A percentile compares a stretch with the other conserved stretches of the same genome.
These are phyloP conservation scores for Penicillium sp. DNA, from an alignment of 2,329 filamentous ascomycete genomes.

Conservation along the genomic window DNA sequence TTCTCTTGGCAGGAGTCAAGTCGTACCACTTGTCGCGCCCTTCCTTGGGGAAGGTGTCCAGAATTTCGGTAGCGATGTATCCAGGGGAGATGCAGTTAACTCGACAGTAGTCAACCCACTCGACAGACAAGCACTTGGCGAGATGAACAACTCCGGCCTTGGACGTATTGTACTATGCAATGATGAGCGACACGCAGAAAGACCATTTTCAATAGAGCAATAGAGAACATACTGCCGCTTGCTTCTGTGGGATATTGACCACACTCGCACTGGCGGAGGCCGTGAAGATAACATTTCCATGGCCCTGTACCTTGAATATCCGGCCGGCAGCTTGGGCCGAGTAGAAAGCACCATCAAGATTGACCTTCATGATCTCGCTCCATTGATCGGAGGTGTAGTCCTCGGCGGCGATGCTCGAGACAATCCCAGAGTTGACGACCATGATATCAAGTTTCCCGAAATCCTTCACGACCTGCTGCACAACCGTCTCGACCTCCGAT, in stretches of 20 bases:
- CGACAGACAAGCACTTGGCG: slow-evolving; percentile 40
- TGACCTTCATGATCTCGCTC: slow-evolving; percentile 42
- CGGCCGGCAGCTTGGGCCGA: slow-evolving; percentile 39
- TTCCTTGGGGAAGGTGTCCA: slow-evolving; percentile 34
- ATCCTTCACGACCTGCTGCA: slow-evolving; percentile 37
- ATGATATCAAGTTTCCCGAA: slow-evolving; percentile 49
- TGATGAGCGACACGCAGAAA: background rate
- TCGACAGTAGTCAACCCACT: slow-evolving; percentile 41
- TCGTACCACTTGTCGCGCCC: slow-evolving; percentile 40
- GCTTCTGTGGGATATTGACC: slow-evolving; percentile 43
- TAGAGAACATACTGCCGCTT: slow-evolving; percentile 29
- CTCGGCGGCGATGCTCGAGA: slow-evolving; percentile 34
- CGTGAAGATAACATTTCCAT: slow-evolving; percentile 41
- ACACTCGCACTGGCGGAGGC: slow-evolving; percentile 39
- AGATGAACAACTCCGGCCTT: slow-evolving; percentile 40
- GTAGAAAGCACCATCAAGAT: slow-evolving; percentile 41
- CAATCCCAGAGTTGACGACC: slow-evolving; percentile 48
- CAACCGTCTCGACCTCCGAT: slow-evolving; percentile 29
- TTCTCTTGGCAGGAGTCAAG: slow-evolving; percentile 40
- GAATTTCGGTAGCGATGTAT: slow-evolving; percentile 43
- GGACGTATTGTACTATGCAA: slow-evolving; percentile 35
- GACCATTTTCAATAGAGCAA: background rate
- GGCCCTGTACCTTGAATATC: slow-evolving; percentile 37
- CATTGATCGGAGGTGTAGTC: slow-evolving; percentile 42
- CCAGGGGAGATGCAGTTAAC: slow-evolving; percentile 45